phyloP scores from a whole-genome alignment of 768 basidiomycete genomes.

The Xerocomellus dryophilus region DNA sequence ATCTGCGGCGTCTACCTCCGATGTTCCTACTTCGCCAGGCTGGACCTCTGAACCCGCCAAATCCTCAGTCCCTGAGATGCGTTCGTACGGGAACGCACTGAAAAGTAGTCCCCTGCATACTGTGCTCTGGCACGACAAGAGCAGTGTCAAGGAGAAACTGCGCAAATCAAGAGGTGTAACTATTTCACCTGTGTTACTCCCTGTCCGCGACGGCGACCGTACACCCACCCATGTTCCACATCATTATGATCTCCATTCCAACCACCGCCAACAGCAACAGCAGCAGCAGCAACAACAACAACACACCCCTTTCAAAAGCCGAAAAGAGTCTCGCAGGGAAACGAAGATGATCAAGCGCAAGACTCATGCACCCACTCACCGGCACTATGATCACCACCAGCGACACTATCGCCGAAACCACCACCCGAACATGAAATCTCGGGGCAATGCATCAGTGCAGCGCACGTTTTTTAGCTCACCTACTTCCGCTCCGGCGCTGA shows the following conservation, averaged over 20 bases:
- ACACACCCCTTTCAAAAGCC: slow-evolving; percentile 45
- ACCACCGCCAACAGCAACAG: slow-evolving; percentile 33
- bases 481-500: slow-evolving; percentile 27
- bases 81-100: slow-evolving; percentile 41
- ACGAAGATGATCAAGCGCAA: slow-evolving; percentile 65
- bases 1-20: slow-evolving; percentile 23
- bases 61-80: slow-evolving; percentile 16
- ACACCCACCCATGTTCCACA: slow-evolving; percentile 45
- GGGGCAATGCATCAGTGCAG: slow-evolving; percentile 55
- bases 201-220: slow-evolving; percentile 53
- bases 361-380: slow-evolving; percentile 41
- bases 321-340: slow-evolving; percentile 65
- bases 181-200: slow-evolving; percentile 52
- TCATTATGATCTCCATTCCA: slow-evolving; percentile 34
- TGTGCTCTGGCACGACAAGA: slow-evolving; percentile 49
- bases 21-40: slow-evolving; percentile 28
- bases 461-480: slow-evolving; percentile 41
- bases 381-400: slow-evolving; percentile 43
- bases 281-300: slow-evolving; percentile 26
- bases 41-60: slow-evolving; percentile 29
- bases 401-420: slow-evolving; percentile 54
- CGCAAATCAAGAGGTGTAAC: slow-evolving; percentile 34
- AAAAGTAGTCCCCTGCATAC: slow-evolving; percentile 54
- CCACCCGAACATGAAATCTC: slow-evolving; percentile 62
- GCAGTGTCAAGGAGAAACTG: slow-evolving; percentile 16